Evolutionary conservation across 176 grass and related monocot genomes (phyloP), one percentile per base, ranked within the genome.

Genomic region (Areca catechu): DNA sequence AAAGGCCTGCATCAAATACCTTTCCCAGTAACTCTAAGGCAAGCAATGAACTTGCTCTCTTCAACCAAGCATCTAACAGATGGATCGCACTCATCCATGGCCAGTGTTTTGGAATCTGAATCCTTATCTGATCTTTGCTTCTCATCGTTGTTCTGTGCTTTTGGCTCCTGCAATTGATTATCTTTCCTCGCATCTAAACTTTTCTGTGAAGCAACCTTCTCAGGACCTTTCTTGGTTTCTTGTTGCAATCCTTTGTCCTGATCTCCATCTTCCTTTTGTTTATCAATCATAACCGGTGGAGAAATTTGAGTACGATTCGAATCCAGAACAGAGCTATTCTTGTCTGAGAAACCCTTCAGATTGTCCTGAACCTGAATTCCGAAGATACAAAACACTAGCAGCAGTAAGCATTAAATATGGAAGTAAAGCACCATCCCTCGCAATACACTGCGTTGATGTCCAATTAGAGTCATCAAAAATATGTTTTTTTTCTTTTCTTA

Each of bases 11-110:
- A 76, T 62, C 15, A 62, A 65, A 19, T 71, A 97, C 93, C 93
- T 79, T 83, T 72, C 70, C 93, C 93, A 7, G 87, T 70, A 61
- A 97, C 86, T 85, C 89, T 88, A 57, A 91, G 82, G 62, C 92
- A 97, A 58, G 80, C 83, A 22, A 84, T 73, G 58, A 97, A 88
- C 48, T 74, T 85, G 25, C 78, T 70, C 7, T 85, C 82, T 77
- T 67, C 71, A 67, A 85, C 80, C 15, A 85, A 29, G 50, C 87
- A 92, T 70, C 78, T 88, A 66, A 88, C 80, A 15, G 75, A 91
- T 47, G 77, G 69, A 73, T 97, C 93, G 51, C 87, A 97, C 48
- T 66, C 84, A 69, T 71, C 65, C 24, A 72, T 0, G 4, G 15
- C 5, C 2, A 14, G 16, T 14, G 15, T 47, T 5, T 60, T 19